Evolutionary conservation across 306 rosid genomes (phyloP).

Genomic region (Cucumis hystrix): DNA sequence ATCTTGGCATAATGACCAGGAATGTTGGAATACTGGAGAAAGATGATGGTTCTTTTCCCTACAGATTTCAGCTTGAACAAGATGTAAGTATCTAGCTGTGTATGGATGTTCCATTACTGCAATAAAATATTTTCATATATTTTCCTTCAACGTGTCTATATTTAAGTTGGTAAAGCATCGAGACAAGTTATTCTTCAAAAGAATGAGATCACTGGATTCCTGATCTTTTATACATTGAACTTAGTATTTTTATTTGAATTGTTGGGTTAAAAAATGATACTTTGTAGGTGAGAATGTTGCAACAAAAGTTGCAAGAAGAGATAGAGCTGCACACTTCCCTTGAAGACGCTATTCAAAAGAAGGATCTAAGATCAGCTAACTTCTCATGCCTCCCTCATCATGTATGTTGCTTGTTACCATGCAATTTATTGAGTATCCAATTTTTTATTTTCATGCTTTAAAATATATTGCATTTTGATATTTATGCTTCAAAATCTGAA

Average conservation of each 20-base stretch:
- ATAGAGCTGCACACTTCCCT: conserved; percentile 39
- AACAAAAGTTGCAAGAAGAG: conserved; percentile 41
- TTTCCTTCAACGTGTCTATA: background rate
- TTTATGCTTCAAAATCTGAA: background rate
- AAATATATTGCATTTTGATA: background rate
- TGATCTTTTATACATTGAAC: background rate
- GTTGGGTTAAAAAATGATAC: conserved; percentile 12
- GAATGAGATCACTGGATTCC: background rate
- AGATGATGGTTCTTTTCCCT: conserved; percentile 17
- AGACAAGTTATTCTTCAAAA: background rate
- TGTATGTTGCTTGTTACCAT: conserved; percentile 23
- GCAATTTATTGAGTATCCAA: background rate
- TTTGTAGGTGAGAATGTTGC: conserved; percentile 38
- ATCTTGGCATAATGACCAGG: conserved; percentile 11
- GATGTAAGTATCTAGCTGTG: conserved; percentile 39
- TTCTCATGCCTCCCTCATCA: conserved; percentile 27
- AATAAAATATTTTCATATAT: background rate
- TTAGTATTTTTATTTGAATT: background rate
- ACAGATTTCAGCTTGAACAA: conserved; percentile 54
- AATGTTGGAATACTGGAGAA: conserved; percentile 17
- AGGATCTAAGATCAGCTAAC: conserved; percentile 20
- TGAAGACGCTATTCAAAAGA: conserved; percentile 36
- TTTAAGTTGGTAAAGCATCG: background rate
- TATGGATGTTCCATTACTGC: background rate
- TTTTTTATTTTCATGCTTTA: background rate